Evolutionary conservation across 805 yeast species (phyloP), one percentile per base, ranked within the genome.

Genomic region (Sugiyamaella americana): DNA sequence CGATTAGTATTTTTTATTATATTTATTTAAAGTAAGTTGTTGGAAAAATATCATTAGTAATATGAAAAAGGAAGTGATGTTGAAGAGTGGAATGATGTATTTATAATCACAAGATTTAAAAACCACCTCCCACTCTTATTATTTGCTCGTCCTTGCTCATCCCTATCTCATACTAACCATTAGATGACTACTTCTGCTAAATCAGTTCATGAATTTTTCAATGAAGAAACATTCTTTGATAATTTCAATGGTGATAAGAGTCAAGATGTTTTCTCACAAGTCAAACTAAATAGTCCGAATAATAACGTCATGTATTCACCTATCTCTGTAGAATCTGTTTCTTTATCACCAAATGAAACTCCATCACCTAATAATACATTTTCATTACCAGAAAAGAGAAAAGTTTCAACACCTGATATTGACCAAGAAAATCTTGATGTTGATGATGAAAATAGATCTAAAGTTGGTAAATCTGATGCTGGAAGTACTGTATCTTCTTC

Each of bases 221-320:
- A 48, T 29, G 49, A 49, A 19, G 49, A 49, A 32, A 43, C 23
- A 17, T 43, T 41, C 44, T 49, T 49, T 24, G 52, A 41, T 17
- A n/a, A 18, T 11, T 46, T 23, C 35, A 32, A 23, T 2, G 37
- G 13, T 13, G 40, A 16, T 3, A 41, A 40, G 26, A 5, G 10
- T 6, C 10, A 35, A 35, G 32, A 17, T 29, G 22, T n/a, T 16
- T 20, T 13, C 11, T 20, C 34, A 3, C 35, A 36, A 2, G 37
- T 16, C 11, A 17, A 13, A 21, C 26, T 40, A 5, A 3, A 42
- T 10, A 35, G 30, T 40, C 23, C 32, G 20, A 11, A 36, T 5
- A 21, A 22, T 20, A 36, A 30, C 20, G 6, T 41, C 32, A 22
- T 37, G 17, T 50, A 44, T 23, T 48, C 51, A 19, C 51, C 51